Percentiles rank a stretch among this genome's conserved stretches.
phyloP scores from a whole-genome alignment of 257 asterid species.

The Galeopsis tetrahit region DNA sequence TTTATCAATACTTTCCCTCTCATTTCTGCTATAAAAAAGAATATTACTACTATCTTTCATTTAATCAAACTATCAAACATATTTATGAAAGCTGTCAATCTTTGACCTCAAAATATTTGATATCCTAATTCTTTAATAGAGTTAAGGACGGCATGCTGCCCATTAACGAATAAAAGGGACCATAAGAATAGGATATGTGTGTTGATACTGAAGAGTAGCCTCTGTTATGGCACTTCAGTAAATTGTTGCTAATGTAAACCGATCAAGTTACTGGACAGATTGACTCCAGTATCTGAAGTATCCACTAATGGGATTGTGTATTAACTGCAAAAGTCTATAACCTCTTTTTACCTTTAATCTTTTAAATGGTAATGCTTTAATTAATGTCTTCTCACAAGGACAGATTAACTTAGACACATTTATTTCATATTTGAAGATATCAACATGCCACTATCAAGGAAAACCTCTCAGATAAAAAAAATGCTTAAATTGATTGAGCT shows the following conservation, averaged over 20 bases:
- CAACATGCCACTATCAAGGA: conserved; percentile 9
- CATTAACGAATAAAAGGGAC: neutral
- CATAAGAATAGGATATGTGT: neutral
- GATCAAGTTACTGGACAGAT: conserved; percentile 11
- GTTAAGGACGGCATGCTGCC: conserved; percentile 5
- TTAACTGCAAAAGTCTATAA: neutral
- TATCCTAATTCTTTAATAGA: conserved; percentile 6
- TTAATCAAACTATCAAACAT: neutral
- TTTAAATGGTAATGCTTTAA: neutral
- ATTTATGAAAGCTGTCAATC: conserved; percentile 21
- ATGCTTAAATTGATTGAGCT: conserved; percentile 19
- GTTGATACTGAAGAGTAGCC: conserved; percentile 24
- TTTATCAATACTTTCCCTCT: neutral
- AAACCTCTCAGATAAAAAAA: conserved; percentile 1
- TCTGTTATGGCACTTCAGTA: neutral
- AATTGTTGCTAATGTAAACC: conserved; percentile 18
- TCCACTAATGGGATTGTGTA: neutral
- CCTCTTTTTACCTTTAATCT: neutral
- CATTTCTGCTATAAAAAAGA: conserved; percentile 26
- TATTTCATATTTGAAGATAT: conserved; percentile 5
- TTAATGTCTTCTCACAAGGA: neutral
- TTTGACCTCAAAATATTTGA: neutral
- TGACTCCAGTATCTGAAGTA: conserved; percentile 15
- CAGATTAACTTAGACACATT: conserved; percentile 10
- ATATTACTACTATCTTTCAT: neutral